Conservation (phyloP, 2,329 filamentous ascomycete species). For the Xylariaceae sp. region DNA sequence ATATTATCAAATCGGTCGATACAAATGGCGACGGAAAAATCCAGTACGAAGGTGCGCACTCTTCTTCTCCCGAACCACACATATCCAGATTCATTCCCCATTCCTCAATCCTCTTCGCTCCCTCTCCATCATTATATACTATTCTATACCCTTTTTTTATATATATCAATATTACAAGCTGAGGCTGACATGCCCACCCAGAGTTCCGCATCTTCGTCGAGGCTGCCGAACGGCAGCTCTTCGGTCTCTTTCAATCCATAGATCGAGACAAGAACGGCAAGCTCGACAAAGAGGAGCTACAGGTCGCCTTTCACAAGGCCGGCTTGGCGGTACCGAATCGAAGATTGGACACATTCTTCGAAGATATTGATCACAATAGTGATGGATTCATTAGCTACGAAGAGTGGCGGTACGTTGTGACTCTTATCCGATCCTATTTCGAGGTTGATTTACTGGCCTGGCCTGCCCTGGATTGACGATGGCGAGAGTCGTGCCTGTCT, state of each 20-base stretch:
- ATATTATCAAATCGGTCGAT: slow-evolving; percentile 78
- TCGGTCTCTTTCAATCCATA: slow-evolving; percentile 76
- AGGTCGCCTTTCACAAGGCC: slow-evolving; percentile 68
- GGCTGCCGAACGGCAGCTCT: slow-evolving; percentile 78
- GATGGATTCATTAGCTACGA: slow-evolving; percentile 86
- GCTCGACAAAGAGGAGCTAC: slow-evolving; percentile 80
- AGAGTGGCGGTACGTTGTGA: slow-evolving; percentile 86
- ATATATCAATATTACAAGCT: no score
- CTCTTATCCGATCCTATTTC: neutral
- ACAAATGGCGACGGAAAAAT: slow-evolving; percentile 84
- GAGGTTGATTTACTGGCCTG: neutral
- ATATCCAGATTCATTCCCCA: neutral
- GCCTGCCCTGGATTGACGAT: no score
- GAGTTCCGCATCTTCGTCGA: slow-evolving; percentile 89
- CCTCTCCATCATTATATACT: no score
- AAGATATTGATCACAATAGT: slow-evolving; percentile 81
- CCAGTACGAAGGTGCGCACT: slow-evolving; percentile 67
- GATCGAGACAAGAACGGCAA: slow-evolving; percentile 81
- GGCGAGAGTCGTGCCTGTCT: no score
- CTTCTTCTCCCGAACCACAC: slow-evolving; percentile 8
- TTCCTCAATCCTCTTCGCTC: no score
- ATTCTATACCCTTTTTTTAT: no score
- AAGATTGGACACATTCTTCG: slow-evolving; percentile 79
- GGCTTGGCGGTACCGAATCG: slow-evolving; percentile 73
- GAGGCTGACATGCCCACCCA: slow-evolving; percentile 34